These are phyloP conservation scores for Apiospora marii DNA, from an alignment of 2,329 filamentous ascomycete species.

Conservation along the genomic window DNA sequence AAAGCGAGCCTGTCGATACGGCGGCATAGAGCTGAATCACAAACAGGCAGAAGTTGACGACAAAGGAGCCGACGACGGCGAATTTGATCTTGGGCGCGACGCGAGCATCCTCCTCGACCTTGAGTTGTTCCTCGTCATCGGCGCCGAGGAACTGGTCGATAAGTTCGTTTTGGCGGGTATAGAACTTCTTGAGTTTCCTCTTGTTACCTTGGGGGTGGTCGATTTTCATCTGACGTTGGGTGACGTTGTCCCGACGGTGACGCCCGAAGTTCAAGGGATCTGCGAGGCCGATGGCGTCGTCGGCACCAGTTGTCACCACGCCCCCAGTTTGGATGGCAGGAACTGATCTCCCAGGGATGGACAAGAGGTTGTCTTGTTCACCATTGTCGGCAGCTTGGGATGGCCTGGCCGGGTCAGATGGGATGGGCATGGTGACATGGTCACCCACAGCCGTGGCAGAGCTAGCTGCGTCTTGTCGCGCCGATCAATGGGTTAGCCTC, in stretches of 20 bases:
- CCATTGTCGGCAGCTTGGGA: constrained; percentile 16
- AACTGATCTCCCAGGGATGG: constrained; percentile 27
- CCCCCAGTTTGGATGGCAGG: constrained; percentile 21
- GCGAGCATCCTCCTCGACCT: constrained; percentile 57
- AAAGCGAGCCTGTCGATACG: constrained; percentile 65
- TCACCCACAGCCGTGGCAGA: constrained; percentile 3
- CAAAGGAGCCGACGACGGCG: constrained; percentile 60
- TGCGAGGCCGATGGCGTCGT: constrained; percentile 33
- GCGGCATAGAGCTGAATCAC: constrained; percentile 67
- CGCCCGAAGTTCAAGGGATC: constrained; percentile 51
- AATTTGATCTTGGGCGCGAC: constrained; percentile 61
- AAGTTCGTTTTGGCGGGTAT: constrained; percentile 55
- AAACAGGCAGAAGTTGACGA: constrained; percentile 61
- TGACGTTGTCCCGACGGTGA: constrained; percentile 50
- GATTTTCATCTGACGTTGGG: constrained; percentile 54
- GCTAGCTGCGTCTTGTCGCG: constrained; percentile 10
- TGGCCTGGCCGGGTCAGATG: constrained; percentile 16
- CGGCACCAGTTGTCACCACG: constrained; percentile 26
- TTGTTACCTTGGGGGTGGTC: constrained; percentile 56
- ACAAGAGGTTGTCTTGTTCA: constrained; percentile 28
- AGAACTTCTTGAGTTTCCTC: constrained; percentile 54
- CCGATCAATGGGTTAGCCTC: constrained; percentile 21
- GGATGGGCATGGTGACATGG: constrained; percentile 20
- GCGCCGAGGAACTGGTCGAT: constrained; percentile 63
- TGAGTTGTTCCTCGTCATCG: constrained; percentile 61